These are phyloP conservation scores for Pleurotus giganteus DNA, from an alignment of 768 basidiomycete species.

Conservation along the genomic window DNA sequence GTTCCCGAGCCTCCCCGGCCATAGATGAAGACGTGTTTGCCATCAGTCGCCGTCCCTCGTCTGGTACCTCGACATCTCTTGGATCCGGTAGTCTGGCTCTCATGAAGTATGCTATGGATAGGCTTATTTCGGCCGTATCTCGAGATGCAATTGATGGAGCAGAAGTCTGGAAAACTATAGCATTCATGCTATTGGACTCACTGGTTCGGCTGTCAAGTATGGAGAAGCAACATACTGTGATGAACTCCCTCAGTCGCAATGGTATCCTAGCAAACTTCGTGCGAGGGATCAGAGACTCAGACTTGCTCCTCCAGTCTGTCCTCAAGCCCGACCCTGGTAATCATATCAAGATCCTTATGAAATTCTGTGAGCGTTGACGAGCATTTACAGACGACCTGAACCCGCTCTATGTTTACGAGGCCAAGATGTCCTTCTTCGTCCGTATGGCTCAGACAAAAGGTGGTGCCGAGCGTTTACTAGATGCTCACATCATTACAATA, in stretches of 20 bases:
- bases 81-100: slow-evolving; percentile 62
- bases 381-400: slow-evolving; percentile 76
- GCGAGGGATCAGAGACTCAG: slow-evolving; percentile 79
- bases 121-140: slow-evolving; percentile 68
- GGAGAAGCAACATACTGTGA: slow-evolving; percentile 65
- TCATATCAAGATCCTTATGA: neutral
- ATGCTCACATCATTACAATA: slow-evolving; percentile 69
- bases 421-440: slow-evolving; percentile 88
- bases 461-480: slow-evolving; percentile 84
- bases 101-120: slow-evolving; percentile 68
- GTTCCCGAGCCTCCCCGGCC: slow-evolving; percentile 9
- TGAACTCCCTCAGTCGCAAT: slow-evolving; percentile 60
- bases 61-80: slow-evolving; percentile 32
- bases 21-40: slow-evolving; percentile 33
- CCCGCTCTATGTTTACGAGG: slow-evolving; percentile 89
- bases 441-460: slow-evolving; percentile 78
- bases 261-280: slow-evolving; percentile 85
- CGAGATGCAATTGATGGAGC: slow-evolving; percentile 94
- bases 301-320: slow-evolving; percentile 68
- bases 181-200: slow-evolving; percentile 87
- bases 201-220: slow-evolving; percentile 67
- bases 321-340: slow-evolving; percentile 89
- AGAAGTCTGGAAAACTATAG: slow-evolving; percentile 96
- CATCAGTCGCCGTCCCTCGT: slow-evolving; percentile 18
- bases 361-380: neutral